Conservation (phyloP, 1,284 basidiomycete genomes). For the Sporisorium iseilematis-ciliati region DNA sequence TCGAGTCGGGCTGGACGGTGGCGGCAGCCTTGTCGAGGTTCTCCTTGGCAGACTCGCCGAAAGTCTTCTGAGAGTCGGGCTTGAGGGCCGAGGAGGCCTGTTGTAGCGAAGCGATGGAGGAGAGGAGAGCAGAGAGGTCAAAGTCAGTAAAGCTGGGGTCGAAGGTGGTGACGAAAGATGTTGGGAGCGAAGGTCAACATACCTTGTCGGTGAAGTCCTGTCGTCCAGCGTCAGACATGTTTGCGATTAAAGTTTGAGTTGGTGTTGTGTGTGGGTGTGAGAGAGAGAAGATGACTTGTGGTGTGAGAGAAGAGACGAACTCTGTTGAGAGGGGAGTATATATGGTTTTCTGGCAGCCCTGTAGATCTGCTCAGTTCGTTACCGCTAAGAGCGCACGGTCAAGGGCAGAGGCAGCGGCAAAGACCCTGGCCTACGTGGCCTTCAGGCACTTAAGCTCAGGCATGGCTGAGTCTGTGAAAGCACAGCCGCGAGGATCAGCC, state of each 20-base stretch:
- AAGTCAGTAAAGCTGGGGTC: constrained; percentile 8
- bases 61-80: constrained; percentile 58
- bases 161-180: not conserved
- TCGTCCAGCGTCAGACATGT: constrained; percentile 59
- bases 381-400: not conserved
- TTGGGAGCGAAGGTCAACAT: not conserved
- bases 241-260: constrained; percentile 16
- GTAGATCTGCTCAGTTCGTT: not conserved
- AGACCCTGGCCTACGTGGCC: not conserved
- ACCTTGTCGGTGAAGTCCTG: constrained; percentile 58
- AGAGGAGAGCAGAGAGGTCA: not conserved
- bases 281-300: not conserved
- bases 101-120: not conserved
- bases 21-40: constrained; percentile 60
- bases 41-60: constrained; percentile 56
- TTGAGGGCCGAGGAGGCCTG: constrained; percentile 53
- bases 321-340: constrained; percentile 11
- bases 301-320: not conserved
- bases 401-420: not conserved
- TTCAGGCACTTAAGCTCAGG: not conserved
- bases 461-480: not conserved
- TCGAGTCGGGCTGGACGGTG: constrained; percentile 70
- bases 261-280: constrained; percentile 13
- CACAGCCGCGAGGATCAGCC: not conserved
- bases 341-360: constrained; percentile 25